A percentile compares a stretch with the other conserved stretches of the same genome.
These are phyloP conservation scores for Neurospora hispaniola DNA, from an alignment of 495 filamentous ascomycete species.

Conservation along the genomic window DNA sequence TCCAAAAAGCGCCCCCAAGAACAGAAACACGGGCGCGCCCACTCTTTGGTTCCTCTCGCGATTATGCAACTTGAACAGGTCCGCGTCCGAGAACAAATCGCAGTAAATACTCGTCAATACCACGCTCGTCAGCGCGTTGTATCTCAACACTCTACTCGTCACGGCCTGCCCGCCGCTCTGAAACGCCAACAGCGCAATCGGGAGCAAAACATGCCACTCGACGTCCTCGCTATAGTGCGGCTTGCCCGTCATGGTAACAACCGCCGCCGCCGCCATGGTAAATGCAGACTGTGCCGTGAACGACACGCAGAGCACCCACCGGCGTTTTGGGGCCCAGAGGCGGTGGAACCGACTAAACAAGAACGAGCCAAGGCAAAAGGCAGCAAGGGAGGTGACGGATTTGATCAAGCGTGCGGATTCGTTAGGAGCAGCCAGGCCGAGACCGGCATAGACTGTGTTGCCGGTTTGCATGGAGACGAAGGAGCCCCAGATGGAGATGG, in stretches of 20 bases:
- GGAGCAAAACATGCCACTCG: constrained; percentile 47
- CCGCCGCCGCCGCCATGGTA: constrained; percentile 44
- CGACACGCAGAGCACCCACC: constrained; percentile 53
- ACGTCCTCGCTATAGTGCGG: constrained; percentile 29
- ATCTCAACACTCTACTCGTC: constrained; percentile 52
- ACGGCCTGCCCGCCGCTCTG: constrained; percentile 63
- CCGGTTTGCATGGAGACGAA: constrained; percentile 77
- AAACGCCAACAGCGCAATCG: constrained; percentile 55
- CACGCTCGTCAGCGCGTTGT: constrained; percentile 53
- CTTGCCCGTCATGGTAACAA: constrained; percentile 39
- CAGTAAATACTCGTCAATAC: constrained; percentile 64
- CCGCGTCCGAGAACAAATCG: constrained; percentile 55
- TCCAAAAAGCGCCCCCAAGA: constrained; percentile 49
- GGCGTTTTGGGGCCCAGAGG: constrained; percentile 37
- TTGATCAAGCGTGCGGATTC: constrained; percentile 53
- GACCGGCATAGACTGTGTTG: constrained; percentile 65
- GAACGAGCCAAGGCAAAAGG: constrained; percentile 57
- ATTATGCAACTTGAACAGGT: constrained; percentile 41
- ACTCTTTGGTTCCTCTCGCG: constrained; percentile 48
- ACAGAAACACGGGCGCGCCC: constrained; percentile 45
- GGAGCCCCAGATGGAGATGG: constrained; percentile 62
- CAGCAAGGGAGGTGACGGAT: constrained; percentile 50
- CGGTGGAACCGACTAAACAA: constrained; percentile 55
- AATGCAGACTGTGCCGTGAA: constrained; percentile 46
- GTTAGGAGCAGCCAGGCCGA: constrained; percentile 48